These are phyloP conservation scores for Aspergillus funiculosus DNA, from an alignment of 495 filamentous ascomycete genomes.

Conservation along the genomic window DNA sequence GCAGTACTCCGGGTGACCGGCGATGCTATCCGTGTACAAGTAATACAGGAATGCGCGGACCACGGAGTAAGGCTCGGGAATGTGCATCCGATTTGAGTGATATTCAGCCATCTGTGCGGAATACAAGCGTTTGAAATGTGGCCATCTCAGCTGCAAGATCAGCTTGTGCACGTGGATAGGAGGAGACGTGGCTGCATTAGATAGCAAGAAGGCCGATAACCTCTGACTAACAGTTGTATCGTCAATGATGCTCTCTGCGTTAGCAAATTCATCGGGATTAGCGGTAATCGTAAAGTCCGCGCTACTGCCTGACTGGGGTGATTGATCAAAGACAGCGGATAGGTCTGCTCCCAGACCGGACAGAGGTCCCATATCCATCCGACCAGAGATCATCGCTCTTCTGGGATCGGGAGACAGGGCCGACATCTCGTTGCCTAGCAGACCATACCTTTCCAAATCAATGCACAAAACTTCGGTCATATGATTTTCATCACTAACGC, in stretches of 20 bases:
- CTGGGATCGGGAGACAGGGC: slow-evolving; percentile 54
- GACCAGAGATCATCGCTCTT: slow-evolving; percentile 48
- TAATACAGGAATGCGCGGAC: slow-evolving; percentile 95
- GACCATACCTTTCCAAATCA: slow-evolving; percentile 77
- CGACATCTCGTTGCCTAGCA: slow-evolving; percentile 71
- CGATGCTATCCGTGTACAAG: slow-evolving; percentile 91
- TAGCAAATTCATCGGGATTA: slow-evolving; percentile 60
- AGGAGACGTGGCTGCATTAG: slow-evolving; percentile 61
- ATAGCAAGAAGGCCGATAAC: slow-evolving; percentile 56
- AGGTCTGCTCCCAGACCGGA: slow-evolving; percentile 75
- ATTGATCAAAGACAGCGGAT: slow-evolving; percentile 74
- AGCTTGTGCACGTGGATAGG: slow-evolving; percentile 89
- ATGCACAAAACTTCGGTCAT: slow-evolving; percentile 90
- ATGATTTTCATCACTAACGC: slow-evolving; percentile 68
- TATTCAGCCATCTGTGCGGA: slow-evolving; percentile 93
- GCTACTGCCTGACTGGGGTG: slow-evolving; percentile 70
- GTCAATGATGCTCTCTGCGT: slow-evolving; percentile 50
- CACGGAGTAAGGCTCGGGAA: slow-evolving; percentile 90
- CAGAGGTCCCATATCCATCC: slow-evolving; percentile 38
- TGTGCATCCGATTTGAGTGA: slow-evolving; percentile 93
- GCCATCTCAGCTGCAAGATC: slow-evolving; percentile 91
- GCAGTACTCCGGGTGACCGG: slow-evolving; percentile 55
- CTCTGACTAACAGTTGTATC: slow-evolving; percentile 33
- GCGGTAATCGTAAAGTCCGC: slow-evolving; percentile 84
- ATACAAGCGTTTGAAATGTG: slow-evolving; percentile 88